Evolutionary conservation across 805 yeast species (phyloP).

Genomic region (Monosporozyma solicola): DNA sequence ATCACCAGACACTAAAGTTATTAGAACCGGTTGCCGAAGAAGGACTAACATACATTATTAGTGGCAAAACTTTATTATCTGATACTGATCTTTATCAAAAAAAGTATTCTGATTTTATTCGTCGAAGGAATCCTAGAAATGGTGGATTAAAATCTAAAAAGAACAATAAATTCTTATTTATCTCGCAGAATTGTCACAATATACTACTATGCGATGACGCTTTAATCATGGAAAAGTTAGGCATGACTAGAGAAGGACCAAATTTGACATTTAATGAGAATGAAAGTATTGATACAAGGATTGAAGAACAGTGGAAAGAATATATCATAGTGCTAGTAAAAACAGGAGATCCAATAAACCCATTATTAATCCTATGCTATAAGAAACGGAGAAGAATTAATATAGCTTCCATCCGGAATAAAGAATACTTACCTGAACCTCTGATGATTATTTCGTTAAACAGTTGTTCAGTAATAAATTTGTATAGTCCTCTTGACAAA

Average conservation of each 20-base stretch:
- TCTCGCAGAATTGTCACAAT: conserved; percentile 39
- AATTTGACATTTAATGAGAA: conserved; percentile 35
- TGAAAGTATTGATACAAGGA: conserved; percentile 44
- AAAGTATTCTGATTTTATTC: neutral
- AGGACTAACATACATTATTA: neutral
- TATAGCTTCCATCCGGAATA: conserved; percentile 2
- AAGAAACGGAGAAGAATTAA: conserved; percentile 33
- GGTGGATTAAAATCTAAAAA: neutral
- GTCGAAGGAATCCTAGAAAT: neutral
- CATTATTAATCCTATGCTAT: conserved; percentile 58
- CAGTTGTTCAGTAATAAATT: conserved; percentile 33
- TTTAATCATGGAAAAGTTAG: conserved; percentile 51
- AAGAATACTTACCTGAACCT: conserved; percentile 7
- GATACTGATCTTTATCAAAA: neutral
- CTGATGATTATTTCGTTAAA: conserved; percentile 27
- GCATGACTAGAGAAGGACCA: conserved; percentile 19
- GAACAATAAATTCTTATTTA: neutral
- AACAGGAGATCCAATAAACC: conserved; percentile 42
- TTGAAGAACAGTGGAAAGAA: conserved; percentile 72
- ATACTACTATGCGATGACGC: conserved; percentile 58
- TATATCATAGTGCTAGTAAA: conserved; percentile 62
- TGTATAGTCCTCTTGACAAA: conserved; percentile 64
- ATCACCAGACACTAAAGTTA: neutral
- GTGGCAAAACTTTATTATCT: neutral
- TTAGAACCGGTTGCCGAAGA: neutral